Conservation (phyloP, 352 stramenopile species). For the Elongisporangium senticosum region DNA sequence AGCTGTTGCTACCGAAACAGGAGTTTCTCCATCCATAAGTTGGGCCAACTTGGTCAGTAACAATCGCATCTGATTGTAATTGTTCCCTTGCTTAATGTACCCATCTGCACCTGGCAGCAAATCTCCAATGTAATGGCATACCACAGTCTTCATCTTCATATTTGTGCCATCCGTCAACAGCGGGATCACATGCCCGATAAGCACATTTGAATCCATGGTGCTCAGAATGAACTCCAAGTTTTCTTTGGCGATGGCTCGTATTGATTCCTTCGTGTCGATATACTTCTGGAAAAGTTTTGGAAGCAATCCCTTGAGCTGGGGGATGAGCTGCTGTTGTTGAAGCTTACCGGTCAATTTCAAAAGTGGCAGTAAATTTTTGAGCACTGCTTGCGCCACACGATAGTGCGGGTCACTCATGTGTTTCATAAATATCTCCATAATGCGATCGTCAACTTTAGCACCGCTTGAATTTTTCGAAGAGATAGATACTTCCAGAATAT, state of each 20-base stretch:
- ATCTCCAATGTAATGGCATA: constrained; percentile 62
- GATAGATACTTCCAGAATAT: constrained; percentile 5
- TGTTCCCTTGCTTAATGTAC: constrained; percentile 59
- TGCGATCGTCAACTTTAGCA: constrained; percentile 49
- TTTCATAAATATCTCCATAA: constrained; percentile 47
- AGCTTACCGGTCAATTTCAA: constrained; percentile 26
- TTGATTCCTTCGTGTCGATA: constrained; percentile 68
- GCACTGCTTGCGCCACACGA: constrained; percentile 60
- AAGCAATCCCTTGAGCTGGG: constrained; percentile 53
- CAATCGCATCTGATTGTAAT: constrained; percentile 59
- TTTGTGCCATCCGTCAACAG: constrained; percentile 69
- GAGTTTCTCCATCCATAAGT: constrained; percentile 53
- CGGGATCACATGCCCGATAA: constrained; percentile 46
- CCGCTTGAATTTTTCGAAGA: constrained; percentile 6
- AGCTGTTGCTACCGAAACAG: constrained; percentile 47
- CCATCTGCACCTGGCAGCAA: constrained; percentile 41
- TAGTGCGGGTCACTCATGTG: constrained; percentile 72
- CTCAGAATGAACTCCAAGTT: constrained; percentile 54
- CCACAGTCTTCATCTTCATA: constrained; percentile 68
- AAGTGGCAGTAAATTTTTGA: constrained; percentile 49
- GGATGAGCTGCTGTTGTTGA: constrained; percentile 32
- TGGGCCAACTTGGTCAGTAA: constrained; percentile 69
- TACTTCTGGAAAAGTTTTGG: constrained; percentile 70
- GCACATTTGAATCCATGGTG: constrained; percentile 36
- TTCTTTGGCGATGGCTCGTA: constrained; percentile 40